A percentile compares a stretch with the other conserved stretches of the same genome.
phyloP scores from a whole-genome alignment of 768 basidiomycete genomes.

The Hygrocybe punicea region DNA sequence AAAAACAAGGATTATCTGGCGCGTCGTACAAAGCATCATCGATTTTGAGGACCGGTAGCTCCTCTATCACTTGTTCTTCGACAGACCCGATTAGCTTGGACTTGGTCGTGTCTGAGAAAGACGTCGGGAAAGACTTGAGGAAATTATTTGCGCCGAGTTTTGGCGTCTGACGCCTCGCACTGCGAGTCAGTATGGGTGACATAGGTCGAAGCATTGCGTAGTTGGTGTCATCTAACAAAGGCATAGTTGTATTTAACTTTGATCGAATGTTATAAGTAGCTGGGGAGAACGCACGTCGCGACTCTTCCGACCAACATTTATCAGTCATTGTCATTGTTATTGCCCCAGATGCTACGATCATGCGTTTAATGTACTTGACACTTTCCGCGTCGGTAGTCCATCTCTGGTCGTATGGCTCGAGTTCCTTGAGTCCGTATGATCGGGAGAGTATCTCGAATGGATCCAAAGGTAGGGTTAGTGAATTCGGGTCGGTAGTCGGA shows the following conservation, averaged over 20 bases:
- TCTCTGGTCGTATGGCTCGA: constrained; percentile 46
- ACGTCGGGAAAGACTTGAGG: constrained; percentile 25
- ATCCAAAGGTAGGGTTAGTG: constrained; percentile 44
- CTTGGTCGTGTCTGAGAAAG: constrained; percentile 1
- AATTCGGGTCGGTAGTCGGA: constrained; percentile 49
- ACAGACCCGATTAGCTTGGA: constrained; percentile 23
- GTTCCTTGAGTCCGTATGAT: constrained; percentile 30
- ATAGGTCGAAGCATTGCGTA: constrained; percentile 33
- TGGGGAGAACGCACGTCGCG: constrained; percentile 32
- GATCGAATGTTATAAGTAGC: not conserved
- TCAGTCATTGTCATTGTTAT: constrained; percentile 39
- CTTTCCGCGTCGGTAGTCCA: constrained; percentile 38
- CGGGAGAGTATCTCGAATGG: constrained; percentile 47
- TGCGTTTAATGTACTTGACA: constrained; percentile 33
- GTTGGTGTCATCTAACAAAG: constrained; percentile 4
- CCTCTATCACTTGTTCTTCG: constrained; percentile 22
- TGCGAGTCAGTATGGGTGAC: constrained; percentile 45
- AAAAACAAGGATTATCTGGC: not conserved
- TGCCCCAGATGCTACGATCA: constrained; percentile 19
- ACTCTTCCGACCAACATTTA: constrained; percentile 36
- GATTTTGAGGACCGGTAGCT: constrained; percentile 10
- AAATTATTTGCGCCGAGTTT: constrained; percentile 31
- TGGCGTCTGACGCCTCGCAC: constrained; percentile 48
- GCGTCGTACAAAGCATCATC: constrained; percentile 26
- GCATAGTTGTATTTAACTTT: not conserved